These are phyloP conservation scores for Sporobolomyces pararoseus DNA, from an alignment of 768 basidiomycete species.

Conservation along the genomic window DNA sequence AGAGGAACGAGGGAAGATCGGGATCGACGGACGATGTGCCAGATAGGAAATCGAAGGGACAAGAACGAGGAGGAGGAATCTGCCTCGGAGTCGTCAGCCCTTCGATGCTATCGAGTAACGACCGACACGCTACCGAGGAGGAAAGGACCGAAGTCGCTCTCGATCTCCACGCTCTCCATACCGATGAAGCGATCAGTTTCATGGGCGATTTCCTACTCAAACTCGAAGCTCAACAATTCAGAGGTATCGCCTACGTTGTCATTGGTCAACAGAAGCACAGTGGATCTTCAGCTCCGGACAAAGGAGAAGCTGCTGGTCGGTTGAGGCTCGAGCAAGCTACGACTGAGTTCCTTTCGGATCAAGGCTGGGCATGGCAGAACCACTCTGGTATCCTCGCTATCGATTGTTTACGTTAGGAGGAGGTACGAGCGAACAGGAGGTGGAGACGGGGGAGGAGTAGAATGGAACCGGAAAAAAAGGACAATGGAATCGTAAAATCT, in stretches of 20 bases:
- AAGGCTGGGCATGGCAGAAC: slow-evolving; percentile 40
- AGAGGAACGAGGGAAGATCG: slow-evolving; percentile 67
- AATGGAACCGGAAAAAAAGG: neutral
- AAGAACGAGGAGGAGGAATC: slow-evolving; percentile 74
- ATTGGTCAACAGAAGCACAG: slow-evolving; percentile 97
- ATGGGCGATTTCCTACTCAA: slow-evolving; percentile 40
- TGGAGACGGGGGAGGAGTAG: neutral
- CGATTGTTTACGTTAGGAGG: slow-evolving; percentile 21
- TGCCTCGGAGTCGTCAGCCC: slow-evolving; percentile 70
- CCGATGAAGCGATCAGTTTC: slow-evolving; percentile 78
- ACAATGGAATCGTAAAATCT: neutral
- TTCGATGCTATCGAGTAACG: slow-evolving; percentile 53
- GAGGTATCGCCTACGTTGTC: slow-evolving; percentile 79
- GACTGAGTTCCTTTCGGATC: slow-evolving; percentile 39
- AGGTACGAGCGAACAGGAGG: no score
- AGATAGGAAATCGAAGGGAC: slow-evolving; percentile 71
- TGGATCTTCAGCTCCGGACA: slow-evolving; percentile 72
- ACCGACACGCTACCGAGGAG: slow-evolving; percentile 61
- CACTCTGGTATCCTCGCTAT: slow-evolving; percentile 36
- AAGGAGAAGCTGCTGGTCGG: slow-evolving; percentile 37
- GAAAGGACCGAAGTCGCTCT: slow-evolving; percentile 84
- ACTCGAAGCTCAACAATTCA: slow-evolving; percentile 79
- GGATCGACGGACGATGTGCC: slow-evolving; percentile 64
- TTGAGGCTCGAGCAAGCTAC: slow-evolving; percentile 40
- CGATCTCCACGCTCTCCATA: slow-evolving; percentile 78